These are phyloP conservation scores for Pichia insulana DNA, from an alignment of 805 yeast genomes.

Conservation along the genomic window DNA sequence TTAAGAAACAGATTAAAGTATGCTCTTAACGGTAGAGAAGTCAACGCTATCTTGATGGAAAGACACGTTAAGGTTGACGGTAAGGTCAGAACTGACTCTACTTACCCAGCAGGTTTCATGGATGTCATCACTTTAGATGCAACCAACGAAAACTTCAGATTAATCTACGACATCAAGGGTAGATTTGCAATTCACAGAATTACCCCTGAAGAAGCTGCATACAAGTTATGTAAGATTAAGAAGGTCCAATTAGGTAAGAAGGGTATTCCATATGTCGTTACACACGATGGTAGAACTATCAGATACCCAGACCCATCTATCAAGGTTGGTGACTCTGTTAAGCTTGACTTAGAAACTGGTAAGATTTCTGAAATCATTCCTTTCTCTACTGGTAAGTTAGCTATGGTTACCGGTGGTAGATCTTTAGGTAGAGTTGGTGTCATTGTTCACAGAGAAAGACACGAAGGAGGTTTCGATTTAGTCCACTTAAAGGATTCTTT, in stretches of 20 bases:
- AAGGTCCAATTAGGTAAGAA: conserved; percentile 97
- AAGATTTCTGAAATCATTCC: conserved; percentile 83
- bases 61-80: conserved; percentile 98
- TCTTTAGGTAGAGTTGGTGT: conserved; percentile 98
- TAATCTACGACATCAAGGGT: conserved; percentile 97
- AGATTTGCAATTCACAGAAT: conserved; percentile 99
- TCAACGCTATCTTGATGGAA: conserved; percentile 96
- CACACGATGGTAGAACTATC: conserved; percentile 99
- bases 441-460: conserved; percentile 92
- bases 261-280: conserved; percentile 96
- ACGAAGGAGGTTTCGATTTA: conserved; percentile 96
- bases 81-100: conserved; percentile 97
- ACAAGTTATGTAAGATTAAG: conserved; percentile 98
- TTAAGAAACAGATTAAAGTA: conserved; percentile 98
- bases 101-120: conserved; percentile 99
- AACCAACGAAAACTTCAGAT: conserved; percentile 99
- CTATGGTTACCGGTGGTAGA: conserved; percentile 96
- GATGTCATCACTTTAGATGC: conserved; percentile 96
- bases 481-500: conserved; percentile 93
- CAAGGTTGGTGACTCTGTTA: conserved; percentile 96
- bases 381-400: conserved; percentile 88
- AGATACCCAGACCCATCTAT: conserved; percentile 98
- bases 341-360: conserved; percentile 93
- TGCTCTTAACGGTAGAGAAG: conserved; percentile 98
- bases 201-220: conserved; percentile 96